These are phyloP conservation scores for Boletus subcaerulescens DNA, from an alignment of 768 basidiomycete genomes.

Conservation along the genomic window DNA sequence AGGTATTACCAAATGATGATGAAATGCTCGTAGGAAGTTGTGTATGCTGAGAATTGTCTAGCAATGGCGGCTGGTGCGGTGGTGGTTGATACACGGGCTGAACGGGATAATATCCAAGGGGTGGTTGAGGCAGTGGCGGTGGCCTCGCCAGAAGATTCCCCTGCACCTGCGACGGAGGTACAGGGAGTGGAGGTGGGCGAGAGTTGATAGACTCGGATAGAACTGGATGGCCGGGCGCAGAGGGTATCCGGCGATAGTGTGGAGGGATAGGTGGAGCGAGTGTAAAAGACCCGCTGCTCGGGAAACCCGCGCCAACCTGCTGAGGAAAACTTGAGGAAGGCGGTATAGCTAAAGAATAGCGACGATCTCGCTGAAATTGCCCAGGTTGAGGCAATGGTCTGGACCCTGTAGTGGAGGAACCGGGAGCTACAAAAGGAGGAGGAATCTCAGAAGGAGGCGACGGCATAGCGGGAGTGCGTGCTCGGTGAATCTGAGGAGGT, in stretches of 20 bases:
- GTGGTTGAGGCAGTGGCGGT: constrained; percentile 52
- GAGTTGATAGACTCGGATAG: constrained; percentile 21
- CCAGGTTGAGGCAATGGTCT: constrained; percentile 33
- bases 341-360: constrained; percentile 26
- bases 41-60: constrained; percentile 27
- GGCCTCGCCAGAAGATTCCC: constrained; percentile 36
- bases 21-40: constrained; percentile 26
- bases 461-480: constrained; percentile 16
- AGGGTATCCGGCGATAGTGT: constrained; percentile 33
- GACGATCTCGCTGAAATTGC: constrained; percentile 29
- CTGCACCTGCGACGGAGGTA: constrained; percentile 26
- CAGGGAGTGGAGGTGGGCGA: constrained; percentile 24
- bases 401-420: constrained; percentile 17
- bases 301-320: constrained; percentile 17
- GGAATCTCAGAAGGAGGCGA: constrained; percentile 26
- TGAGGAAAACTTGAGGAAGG: constrained; percentile 34
- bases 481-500: constrained; percentile 25
- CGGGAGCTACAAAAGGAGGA: background rate
- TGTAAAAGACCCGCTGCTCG: constrained; percentile 18
- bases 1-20: constrained; percentile 21
- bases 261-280: constrained; percentile 24
- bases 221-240: constrained; percentile 24
- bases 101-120: constrained; percentile 40
- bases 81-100: constrained; percentile 38
- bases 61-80: constrained; percentile 34